Percentiles rank a stretch among this genome's conserved stretches.
These are phyloP conservation scores for Ormosia semicastrata DNA, from an alignment of 306 rosid genomes.

Conservation along the genomic window DNA sequence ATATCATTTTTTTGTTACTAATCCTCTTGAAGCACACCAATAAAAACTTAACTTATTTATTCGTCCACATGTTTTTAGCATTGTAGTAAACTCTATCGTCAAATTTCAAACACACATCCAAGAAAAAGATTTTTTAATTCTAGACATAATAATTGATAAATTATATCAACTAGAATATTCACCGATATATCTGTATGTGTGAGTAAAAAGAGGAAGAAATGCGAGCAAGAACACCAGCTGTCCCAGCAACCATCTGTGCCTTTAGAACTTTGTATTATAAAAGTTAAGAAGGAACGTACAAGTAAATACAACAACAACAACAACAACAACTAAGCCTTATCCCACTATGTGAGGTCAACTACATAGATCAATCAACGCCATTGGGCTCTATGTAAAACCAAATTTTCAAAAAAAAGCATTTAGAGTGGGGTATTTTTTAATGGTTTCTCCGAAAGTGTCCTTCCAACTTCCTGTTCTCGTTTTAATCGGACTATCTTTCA, in stretches of 20 bases:
- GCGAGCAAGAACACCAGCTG: neutral
- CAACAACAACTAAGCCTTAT: neutral
- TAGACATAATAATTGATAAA: neutral
- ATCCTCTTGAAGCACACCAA: neutral
- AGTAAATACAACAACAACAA: no score
- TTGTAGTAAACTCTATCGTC: neutral
- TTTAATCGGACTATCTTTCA: neutral
- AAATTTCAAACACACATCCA: neutral
- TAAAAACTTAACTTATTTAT: neutral
- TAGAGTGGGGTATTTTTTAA: no score
- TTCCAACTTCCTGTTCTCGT: neutral
- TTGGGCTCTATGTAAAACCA: neutral
- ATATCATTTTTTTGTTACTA: neutral
- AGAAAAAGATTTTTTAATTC: neutral
- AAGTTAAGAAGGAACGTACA: neutral
- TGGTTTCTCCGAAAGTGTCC: neutral
- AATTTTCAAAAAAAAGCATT: no score
- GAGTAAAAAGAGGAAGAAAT: neutral
- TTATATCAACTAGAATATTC: neutral
- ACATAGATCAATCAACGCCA: neutral
- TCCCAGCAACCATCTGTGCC: neutral
- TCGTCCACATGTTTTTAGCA: neutral
- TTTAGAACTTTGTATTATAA: neutral
- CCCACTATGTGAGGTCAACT: neutral
- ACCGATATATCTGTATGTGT: neutral